These are phyloP conservation scores for Heteromeles arbutifolia DNA, from an alignment of 306 rosid species.

Conservation along the genomic window DNA sequence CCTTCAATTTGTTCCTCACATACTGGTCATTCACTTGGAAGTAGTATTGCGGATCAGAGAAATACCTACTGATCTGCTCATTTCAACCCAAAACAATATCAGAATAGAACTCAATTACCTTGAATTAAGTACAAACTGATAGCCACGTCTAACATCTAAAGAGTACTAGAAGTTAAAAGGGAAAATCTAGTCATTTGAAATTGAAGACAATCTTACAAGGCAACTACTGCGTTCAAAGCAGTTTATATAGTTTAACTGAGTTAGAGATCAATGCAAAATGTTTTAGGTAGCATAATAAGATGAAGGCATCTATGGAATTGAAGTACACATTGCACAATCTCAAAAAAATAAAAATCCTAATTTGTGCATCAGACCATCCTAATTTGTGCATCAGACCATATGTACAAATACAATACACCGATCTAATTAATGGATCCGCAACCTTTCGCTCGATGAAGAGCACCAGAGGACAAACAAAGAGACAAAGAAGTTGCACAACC, in stretches of 20 bases:
- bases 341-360: neutral
- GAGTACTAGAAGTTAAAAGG: neutral
- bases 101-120: neutral
- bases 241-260: neutral
- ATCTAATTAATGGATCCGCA: neutral
- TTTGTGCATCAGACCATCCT: neutral
- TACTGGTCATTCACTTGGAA: conserved; percentile 96
- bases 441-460: neutral
- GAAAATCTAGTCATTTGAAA: neutral
- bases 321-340: neutral
- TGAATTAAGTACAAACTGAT: neutral
- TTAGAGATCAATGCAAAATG: neutral
- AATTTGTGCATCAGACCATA: neutral
- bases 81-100: neutral
- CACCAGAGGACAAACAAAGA: neutral
- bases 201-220: neutral
- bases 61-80: conserved; percentile 77
- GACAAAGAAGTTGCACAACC: neutral
- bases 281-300: neutral
- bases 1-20: conserved; percentile 96
- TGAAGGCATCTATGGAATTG: neutral
- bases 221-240: neutral
- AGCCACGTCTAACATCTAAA: neutral
- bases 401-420: neutral
- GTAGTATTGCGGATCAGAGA: conserved; percentile 96